Conservation (phyloP, 2,329 filamentous ascomycete species). For the Botrytis porri region DNA sequence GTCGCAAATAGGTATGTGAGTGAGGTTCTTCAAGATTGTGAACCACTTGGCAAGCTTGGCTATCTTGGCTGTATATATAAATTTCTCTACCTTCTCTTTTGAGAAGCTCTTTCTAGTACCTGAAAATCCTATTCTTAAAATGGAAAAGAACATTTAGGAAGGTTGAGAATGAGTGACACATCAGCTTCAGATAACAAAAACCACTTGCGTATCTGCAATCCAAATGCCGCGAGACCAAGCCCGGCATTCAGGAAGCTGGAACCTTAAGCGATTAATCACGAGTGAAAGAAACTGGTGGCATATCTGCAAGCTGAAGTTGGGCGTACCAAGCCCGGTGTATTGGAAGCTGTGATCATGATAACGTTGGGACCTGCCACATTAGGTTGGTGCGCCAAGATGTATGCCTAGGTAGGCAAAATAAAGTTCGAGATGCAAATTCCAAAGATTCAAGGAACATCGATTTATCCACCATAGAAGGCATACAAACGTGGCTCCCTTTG, state of each 20-base stretch:
- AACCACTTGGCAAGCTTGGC: conserved; percentile 2
- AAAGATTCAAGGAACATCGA: too few species aligned
- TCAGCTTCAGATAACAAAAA: background rate
- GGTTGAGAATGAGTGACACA: background rate
- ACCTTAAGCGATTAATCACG: background rate
- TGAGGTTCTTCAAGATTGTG: background rate
- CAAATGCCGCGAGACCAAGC: background rate
- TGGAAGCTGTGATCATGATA: background rate
- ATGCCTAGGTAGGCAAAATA: background rate
- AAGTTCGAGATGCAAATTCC: background rate
- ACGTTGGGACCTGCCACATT: background rate
- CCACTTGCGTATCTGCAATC: background rate
- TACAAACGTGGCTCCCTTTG: background rate
- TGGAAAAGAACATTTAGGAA: background rate
- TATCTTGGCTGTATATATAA: background rate
- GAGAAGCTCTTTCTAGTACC: background rate
- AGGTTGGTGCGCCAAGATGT: background rate
- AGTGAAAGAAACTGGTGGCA: too few species aligned
- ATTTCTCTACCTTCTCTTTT: background rate
- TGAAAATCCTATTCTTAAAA: background rate
- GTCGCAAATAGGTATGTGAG: background rate
- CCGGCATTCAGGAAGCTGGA: background rate
- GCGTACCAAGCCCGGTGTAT: background rate
- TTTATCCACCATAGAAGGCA: background rate
- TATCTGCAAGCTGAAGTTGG: background rate